phyloP scores from a whole-genome alignment of 1,139 yeast genomes.

The Hansenula sp. region DNA sequence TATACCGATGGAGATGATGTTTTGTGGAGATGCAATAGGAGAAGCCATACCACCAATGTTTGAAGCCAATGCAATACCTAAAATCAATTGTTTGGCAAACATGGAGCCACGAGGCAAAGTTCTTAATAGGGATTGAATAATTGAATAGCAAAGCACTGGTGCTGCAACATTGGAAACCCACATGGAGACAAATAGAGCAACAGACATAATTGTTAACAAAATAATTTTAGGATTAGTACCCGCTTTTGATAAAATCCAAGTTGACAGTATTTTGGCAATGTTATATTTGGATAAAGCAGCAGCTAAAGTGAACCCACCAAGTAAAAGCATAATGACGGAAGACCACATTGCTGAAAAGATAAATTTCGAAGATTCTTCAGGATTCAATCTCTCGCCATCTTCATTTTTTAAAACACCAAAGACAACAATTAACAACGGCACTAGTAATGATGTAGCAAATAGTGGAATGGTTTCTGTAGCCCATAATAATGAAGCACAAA shows the following conservation, averaged over 20 bases:
- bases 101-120: slow-evolving; percentile 75
- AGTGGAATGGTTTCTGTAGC: slow-evolving; percentile 91
- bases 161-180: slow-evolving; percentile 98
- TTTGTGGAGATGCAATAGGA: slow-evolving; percentile 95
- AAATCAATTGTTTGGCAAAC: slow-evolving; percentile 76
- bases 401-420: slow-evolving; percentile 63
- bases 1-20: slow-evolving; percentile 79
- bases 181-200: slow-evolving; percentile 83
- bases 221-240: slow-evolving; percentile 83
- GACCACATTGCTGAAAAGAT: slow-evolving; percentile 92
- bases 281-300: slow-evolving; percentile 90
- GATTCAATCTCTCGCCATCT: slow-evolving; percentile 48
- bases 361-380: slow-evolving; percentile 67
- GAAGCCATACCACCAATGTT: slow-evolving; percentile 96
- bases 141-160: slow-evolving; percentile 86
- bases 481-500: slow-evolving; percentile 81
- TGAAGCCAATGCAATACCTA: slow-evolving; percentile 89
- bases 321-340: slow-evolving; percentile 78
- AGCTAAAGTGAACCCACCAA: slow-evolving; percentile 93
- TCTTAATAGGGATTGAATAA: slow-evolving; percentile 82
- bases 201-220: slow-evolving; percentile 74
- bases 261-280: slow-evolving; percentile 80
- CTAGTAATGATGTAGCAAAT: slow-evolving; percentile 75
- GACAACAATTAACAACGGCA: slow-evolving; percentile 75
- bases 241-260: slow-evolving; percentile 73